Base-by-base conservation (phyloP, 2,329 filamentous ascomycete species). In the Juglanconis juglandina region DNA sequence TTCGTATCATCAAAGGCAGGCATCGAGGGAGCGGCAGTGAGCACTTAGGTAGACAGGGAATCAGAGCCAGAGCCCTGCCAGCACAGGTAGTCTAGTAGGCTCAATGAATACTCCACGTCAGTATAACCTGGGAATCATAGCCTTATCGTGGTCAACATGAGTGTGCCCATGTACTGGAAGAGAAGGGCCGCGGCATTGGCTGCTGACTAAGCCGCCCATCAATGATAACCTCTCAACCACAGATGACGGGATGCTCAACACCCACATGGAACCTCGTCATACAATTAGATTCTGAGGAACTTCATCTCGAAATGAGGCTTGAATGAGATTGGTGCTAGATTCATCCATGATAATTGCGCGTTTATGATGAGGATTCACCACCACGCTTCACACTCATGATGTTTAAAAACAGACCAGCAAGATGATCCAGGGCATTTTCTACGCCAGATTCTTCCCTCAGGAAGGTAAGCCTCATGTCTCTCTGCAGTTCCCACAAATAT, bases 351-450 rank as follows among this genome's bases (percentile, higher is more conserved):
- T 10, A 3, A 48, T 30, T 4, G 8, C 46, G 8, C 17, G 5
- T 4, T 11, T 48, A 32, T 7, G 6, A 48, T 32, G 24, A 32
- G 9, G 24, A 13, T 11, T 14, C 17, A 9, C 7, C 17, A 30
- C 46, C 24, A 24, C 8, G 14, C 17, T n/a, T 42, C 24, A 13
- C 48, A 9, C 58, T 58, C 32, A 52, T 49, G 13, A 58, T 58
- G 46, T n/a, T 49, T 39, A 49, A 46, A 51, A 56, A 35, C 54
- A 46, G 47, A 46, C 30, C 55, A n/a, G 35, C 56, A 62, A 53
- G 53, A 87, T 88, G 84, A 89, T 90, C 57, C 84, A 87, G 70
- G 86, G 84, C 66, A 89, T 90, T 60, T 89, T 89, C 68, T 89
- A 88, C 71, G 86, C 87, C 53, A 79, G 86, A 51, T 90, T 90